Conservation (phyloP, 2,329 filamentous ascomycete species). For the Diatrype stigma region DNA sequence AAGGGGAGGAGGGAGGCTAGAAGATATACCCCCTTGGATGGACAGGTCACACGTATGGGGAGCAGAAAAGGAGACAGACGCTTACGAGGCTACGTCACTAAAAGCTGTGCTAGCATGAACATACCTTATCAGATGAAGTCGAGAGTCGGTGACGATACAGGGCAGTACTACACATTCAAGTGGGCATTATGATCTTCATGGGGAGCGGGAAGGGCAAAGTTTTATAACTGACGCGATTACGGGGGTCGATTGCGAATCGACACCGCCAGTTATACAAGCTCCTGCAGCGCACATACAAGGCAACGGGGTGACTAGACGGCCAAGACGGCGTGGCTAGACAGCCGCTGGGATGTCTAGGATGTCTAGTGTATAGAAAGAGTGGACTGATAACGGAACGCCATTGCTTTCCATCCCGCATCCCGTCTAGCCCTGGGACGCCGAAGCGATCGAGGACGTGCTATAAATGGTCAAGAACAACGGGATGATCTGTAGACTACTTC, state of each 20-base stretch:
- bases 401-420: neutral
- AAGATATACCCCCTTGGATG: too few species aligned
- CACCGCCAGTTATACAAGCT: neutral
- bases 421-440: neutral
- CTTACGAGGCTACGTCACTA: neutral
- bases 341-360: too few species aligned
- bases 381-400: neutral
- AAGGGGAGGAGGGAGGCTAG: neutral
- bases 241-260: neutral
- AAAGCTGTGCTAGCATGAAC: too few species aligned
- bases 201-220: neutral
- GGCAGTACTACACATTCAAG: too few species aligned
- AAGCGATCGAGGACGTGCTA: neutral
- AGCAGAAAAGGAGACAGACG: neutral
- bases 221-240: neutral
- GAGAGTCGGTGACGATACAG: neutral
- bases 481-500: neutral
- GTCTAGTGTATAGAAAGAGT: neutral
- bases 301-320: too few species aligned
- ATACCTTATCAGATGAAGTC: too few species aligned
- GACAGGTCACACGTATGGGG: neutral
- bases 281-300: neutral
- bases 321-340: too few species aligned
- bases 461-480: neutral
- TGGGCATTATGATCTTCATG: neutral